phyloP scores from a whole-genome alignment of 2,329 filamentous ascomycete genomes.

The Microthyrium microscopicum region DNA sequence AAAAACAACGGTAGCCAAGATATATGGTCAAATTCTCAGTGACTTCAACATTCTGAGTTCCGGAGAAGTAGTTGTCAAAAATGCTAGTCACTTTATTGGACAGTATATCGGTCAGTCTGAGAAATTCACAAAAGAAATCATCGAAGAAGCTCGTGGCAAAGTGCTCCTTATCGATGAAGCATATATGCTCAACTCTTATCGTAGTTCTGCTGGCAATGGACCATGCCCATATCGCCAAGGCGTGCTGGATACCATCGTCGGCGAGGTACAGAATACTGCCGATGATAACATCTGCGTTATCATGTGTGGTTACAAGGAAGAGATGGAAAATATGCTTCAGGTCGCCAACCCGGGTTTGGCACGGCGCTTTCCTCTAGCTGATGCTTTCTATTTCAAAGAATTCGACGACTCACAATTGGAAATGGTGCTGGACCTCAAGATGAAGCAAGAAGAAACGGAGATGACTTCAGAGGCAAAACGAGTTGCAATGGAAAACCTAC shows the following conservation, averaged over 20 bases:
- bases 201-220: not conserved
- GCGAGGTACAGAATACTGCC: conserved; percentile 3
- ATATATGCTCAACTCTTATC: conserved; percentile 8
- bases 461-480: not conserved
- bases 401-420: conserved; percentile 1
- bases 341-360: conserved; percentile 6
- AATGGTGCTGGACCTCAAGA: conserved; percentile 3
- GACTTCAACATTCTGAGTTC: not conserved
- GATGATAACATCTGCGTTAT: conserved; percentile 3
- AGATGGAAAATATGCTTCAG: conserved; percentile 9
- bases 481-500: conserved; percentile 1
- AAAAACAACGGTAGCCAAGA: not conserved
- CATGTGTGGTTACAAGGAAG: conserved; percentile 2
- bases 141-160: conserved; percentile 8
- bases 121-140: conserved; percentile 2
- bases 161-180: conserved; percentile 11
- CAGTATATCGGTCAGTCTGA: conserved; percentile 2
- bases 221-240: not conserved
- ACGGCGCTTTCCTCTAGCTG: conserved; percentile 2
- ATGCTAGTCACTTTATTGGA: conserved; percentile 6
- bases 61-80: conserved; percentile 2
- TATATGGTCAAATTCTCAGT: not conserved
- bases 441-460: conserved; percentile 1
- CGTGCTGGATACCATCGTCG: conserved; percentile 5
- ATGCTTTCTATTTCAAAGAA: conserved; percentile 5